Percentiles rank a stretch among this genome's conserved stretches.
Evolutionary conservation across 208 protist species (phyloP).

Genomic region (Angomonas ambiguus): DNA sequence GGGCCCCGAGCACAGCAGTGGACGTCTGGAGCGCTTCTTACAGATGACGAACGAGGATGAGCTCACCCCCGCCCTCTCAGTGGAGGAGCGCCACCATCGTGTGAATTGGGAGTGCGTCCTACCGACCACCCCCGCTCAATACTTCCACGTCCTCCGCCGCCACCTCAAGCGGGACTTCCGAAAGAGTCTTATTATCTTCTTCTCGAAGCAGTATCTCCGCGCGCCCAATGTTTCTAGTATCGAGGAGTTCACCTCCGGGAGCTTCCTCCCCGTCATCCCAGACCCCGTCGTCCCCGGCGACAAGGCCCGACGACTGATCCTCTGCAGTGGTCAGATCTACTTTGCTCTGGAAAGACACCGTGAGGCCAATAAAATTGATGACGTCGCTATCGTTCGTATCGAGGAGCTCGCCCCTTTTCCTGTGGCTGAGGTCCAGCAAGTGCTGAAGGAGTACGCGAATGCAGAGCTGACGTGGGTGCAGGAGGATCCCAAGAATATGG

Average conservation of each 20-base stretch:
- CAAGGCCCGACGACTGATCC: constrained; percentile 86
- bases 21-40: constrained; percentile 97
- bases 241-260: constrained; percentile 39
- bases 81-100: constrained; percentile 60
- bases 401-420: constrained; percentile 98
- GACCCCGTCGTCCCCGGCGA: constrained; percentile 56
- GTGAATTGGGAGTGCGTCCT: constrained; percentile 92
- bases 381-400: constrained; percentile 90
- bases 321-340: constrained; percentile 98
- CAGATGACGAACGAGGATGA: constrained; percentile 95
- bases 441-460: constrained; percentile 80
- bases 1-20: constrained; percentile 96
- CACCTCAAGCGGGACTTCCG: constrained; percentile 97
- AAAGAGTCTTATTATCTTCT: constrained; percentile 96
- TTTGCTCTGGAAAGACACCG: constrained; percentile 87
- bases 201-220: constrained; percentile 90
- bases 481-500: constrained; percentile 98
- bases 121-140: constrained; percentile 97
- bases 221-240: constrained; percentile 79
- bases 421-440: constrained; percentile 85
- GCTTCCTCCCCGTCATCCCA: constrained; percentile 78
- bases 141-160: constrained; percentile 98
- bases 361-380: constrained; percentile 37
- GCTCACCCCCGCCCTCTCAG: constrained; percentile 70
- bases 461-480: constrained; percentile 95